phyloP scores from a whole-genome alignment of 495 filamentous ascomycete species.

The Penicillium longicatenatum region DNA sequence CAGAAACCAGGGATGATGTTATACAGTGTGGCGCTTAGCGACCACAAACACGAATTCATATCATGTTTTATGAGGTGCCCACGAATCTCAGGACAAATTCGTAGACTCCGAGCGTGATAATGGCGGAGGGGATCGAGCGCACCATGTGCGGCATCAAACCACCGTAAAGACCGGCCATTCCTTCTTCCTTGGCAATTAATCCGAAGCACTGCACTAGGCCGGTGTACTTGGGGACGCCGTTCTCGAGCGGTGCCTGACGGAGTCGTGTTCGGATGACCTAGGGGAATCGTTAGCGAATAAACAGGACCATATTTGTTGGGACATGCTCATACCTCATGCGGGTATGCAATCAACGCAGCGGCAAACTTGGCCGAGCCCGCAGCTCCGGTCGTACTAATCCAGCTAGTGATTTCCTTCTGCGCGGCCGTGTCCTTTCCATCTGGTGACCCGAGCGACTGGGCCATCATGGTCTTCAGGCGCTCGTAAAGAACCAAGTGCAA shows the following conservation, averaged over 20 bases:
- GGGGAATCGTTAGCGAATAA: background rate
- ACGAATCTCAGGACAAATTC: constrained; percentile 71
- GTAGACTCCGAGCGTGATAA: constrained; percentile 92
- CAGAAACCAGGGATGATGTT: constrained; percentile 15
- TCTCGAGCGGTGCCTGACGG: constrained; percentile 74
- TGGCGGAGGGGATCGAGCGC: constrained; percentile 82
- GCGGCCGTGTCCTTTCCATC: constrained; percentile 30
- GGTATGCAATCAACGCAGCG: constrained; percentile 80
- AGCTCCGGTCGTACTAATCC: constrained; percentile 59
- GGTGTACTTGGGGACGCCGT: constrained; percentile 77
- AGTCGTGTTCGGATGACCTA: constrained; percentile 79
- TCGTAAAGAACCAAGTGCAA: constrained; percentile 89
- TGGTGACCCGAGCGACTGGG: constrained; percentile 50
- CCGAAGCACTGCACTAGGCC: constrained; percentile 81
- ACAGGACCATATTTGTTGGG: background rate
- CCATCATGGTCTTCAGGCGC: constrained; percentile 70
- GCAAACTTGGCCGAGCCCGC: constrained; percentile 81
- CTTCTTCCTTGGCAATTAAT: constrained; percentile 81
- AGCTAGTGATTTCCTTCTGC: constrained; percentile 36
- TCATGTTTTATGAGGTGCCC: constrained; percentile 15
- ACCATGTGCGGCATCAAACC: constrained; percentile 85
- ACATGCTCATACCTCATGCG: constrained; percentile 68
- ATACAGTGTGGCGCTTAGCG: constrained; percentile 13
- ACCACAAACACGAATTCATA: background rate
- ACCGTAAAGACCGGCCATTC: constrained; percentile 78